Evolutionary conservation across 2,329 filamentous ascomycete genomes (phyloP).

Genomic region (Immersiporthe knoxdaviesiana): DNA sequence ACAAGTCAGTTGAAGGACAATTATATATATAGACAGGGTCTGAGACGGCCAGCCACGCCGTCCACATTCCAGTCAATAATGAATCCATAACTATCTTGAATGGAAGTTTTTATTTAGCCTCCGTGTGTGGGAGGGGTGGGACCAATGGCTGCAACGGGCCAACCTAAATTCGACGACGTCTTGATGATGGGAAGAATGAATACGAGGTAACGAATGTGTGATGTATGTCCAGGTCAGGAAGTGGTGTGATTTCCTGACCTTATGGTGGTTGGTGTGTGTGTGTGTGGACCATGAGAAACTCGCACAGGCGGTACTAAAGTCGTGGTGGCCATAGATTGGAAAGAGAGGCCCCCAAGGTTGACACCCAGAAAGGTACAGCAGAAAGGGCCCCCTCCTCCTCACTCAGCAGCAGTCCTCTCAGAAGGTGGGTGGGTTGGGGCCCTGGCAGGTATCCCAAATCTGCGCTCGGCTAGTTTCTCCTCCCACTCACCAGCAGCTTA

Average conservation of each 20-base stretch:
- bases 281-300: background rate
- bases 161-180: constrained; percentile 2
- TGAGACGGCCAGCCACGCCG: background rate
- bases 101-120: background rate
- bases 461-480: background rate
- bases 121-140: constrained; percentile 5
- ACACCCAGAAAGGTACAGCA: background rate
- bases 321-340: background rate
- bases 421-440: background rate
- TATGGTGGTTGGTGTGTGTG: background rate
- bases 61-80: background rate
- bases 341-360: background rate
- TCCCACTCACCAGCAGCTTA: background rate
- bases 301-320: background rate
- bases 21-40: background rate
- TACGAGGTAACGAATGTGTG: background rate
- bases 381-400: too few relatives aligned
- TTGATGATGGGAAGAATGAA: background rate
- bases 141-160: constrained; percentile 1
- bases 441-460: background rate
- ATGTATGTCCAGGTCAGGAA: background rate
- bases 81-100: background rate
- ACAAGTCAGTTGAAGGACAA: background rate
- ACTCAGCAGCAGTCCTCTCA: background rate
- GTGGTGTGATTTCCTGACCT: background rate